These are phyloP conservation scores for Pestalotiopsis sp. DNA, from an alignment of 2,329 filamentous ascomycete species.

Conservation along the genomic window DNA sequence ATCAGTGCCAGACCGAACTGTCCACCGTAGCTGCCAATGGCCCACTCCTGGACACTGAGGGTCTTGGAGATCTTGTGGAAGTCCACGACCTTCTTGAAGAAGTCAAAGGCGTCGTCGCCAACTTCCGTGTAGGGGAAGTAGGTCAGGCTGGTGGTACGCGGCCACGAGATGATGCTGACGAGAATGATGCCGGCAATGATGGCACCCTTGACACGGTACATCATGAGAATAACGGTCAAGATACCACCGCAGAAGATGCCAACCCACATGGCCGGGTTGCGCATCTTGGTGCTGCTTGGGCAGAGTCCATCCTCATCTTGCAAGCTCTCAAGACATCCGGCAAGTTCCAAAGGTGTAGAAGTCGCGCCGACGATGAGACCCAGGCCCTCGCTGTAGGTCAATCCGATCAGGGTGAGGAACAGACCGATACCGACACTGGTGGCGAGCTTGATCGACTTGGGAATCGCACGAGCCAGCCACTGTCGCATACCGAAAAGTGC, in stretches of 20 bases:
- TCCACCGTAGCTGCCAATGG: constrained; percentile 67
- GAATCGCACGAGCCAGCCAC: constrained; percentile 84
- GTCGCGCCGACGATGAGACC: constrained; percentile 73
- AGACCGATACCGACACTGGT: constrained; percentile 85
- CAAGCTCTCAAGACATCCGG: constrained; percentile 60
- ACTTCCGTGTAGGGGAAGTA: constrained; percentile 76
- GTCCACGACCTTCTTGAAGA: constrained; percentile 85
- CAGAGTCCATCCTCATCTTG: constrained; percentile 55
- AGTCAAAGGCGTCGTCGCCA: constrained; percentile 75
- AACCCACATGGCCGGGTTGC: constrained; percentile 82
- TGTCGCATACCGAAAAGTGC: constrained; percentile 82
- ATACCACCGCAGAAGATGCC: constrained; percentile 87
- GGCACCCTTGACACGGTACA: constrained; percentile 85
- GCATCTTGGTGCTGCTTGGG: constrained; percentile 71
- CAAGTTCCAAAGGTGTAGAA: constrained; percentile 72
- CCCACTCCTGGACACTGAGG: constrained; percentile 74
- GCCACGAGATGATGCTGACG: constrained; percentile 89
- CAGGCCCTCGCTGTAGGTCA: constrained; percentile 82
- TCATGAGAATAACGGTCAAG: constrained; percentile 77
- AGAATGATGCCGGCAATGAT: constrained; percentile 83
- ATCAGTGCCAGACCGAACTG: constrained; percentile 84
- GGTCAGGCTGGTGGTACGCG: constrained; percentile 73
- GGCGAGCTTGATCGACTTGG: constrained; percentile 82
- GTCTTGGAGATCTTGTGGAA: constrained; percentile 77
- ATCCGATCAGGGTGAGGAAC: constrained; percentile 75